Evolutionary conservation across 2,329 filamentous ascomycete genomes (phyloP).

Genomic region (Hypoxylon sp.): DNA sequence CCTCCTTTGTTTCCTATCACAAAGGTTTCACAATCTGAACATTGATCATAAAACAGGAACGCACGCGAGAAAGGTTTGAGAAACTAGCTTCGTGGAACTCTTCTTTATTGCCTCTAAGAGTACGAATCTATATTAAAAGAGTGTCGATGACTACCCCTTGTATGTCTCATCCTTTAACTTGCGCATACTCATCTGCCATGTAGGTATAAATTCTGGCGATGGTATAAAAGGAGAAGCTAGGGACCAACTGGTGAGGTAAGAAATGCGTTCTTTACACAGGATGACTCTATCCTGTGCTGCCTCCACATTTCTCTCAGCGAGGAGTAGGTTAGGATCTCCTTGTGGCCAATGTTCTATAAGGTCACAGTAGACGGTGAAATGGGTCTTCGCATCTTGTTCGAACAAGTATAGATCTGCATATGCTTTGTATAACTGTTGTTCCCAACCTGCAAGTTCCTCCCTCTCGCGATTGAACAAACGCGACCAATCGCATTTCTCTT

Average conservation of each 20-base stretch:
- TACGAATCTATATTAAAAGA: not conserved
- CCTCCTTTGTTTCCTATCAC: not conserved
- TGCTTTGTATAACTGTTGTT: slow-evolving; percentile 7
- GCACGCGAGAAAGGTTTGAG: not conserved
- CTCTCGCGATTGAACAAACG: slow-evolving; percentile 19
- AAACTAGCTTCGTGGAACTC: too few relatives aligned
- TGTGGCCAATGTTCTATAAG: not conserved
- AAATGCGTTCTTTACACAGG: slow-evolving; percentile 23
- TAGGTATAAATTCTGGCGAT: not conserved
- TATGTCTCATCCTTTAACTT: not conserved
- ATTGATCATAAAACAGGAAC: not conserved
- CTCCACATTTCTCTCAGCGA: slow-evolving; percentile 1
- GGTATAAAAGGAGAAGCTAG: not conserved
- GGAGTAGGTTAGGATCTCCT: not conserved
- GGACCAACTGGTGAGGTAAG: slow-evolving; percentile 16
- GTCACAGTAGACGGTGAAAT: slow-evolving; percentile 22
- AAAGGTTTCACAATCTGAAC: not conserved
- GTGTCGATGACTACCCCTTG: not conserved
- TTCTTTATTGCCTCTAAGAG: not conserved
- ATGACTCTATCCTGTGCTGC: slow-evolving; percentile 9
- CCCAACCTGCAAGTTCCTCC: not conserved
- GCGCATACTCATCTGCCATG: slow-evolving; percentile 31
- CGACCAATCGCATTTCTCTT: slow-evolving; percentile 7
- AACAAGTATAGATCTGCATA: slow-evolving; percentile 40
- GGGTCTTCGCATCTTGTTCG: slow-evolving; percentile 23